Evolutionary conservation across 768 basidiomycete genomes (phyloP).

Genomic region (Hygrophorus russula): DNA sequence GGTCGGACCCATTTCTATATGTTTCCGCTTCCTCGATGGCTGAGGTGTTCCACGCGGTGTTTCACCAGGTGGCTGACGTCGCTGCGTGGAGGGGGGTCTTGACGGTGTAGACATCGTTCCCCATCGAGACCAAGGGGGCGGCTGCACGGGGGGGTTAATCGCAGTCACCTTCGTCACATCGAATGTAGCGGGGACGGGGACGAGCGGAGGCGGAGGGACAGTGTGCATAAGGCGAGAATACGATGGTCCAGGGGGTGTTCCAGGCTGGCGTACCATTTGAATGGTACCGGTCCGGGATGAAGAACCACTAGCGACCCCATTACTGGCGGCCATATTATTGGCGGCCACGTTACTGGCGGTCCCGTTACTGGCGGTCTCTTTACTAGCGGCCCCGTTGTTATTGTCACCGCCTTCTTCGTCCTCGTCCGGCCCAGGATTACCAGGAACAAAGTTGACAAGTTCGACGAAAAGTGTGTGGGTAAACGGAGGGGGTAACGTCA

Average conservation of each 20-base stretch:
- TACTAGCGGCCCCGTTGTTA: too few relatives aligned
- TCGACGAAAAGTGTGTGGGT: conserved; percentile 66
- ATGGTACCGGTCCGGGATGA: conserved; percentile 14
- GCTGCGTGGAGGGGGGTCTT: conserved; percentile 32
- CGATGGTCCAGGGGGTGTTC: conserved; percentile 9
- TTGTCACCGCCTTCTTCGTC: too few relatives aligned
- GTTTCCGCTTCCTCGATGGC: conserved; percentile 36
- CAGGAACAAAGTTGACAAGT: conserved; percentile 51
- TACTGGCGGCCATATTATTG: too few relatives aligned
- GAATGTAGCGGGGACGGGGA: neutral
- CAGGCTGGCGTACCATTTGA: conserved; percentile 8
- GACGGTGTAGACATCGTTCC: conserved; percentile 34
- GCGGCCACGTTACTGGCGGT: conserved; percentile 15
- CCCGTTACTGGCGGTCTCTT: too few relatives aligned
- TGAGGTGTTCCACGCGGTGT: conserved; percentile 23
- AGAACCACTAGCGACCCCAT: conserved; percentile 10
- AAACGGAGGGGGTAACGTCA: conserved; percentile 51
- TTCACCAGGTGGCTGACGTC: conserved; percentile 22
- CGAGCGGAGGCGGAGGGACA: conserved; percentile 8
- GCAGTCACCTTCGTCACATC: conserved; percentile 5
- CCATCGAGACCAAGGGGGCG: conserved; percentile 38
- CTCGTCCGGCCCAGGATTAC: conserved; percentile 43
- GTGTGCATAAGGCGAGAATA: conserved; percentile 9
- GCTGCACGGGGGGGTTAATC: conserved; percentile 9
- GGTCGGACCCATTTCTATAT: conserved; percentile 19